A percentile compares a stretch with the other conserved stretches of the same genome.
Evolutionary conservation across 2,329 filamentous ascomycete species (phyloP).

Genomic region (Lachnellula hyalina): DNA sequence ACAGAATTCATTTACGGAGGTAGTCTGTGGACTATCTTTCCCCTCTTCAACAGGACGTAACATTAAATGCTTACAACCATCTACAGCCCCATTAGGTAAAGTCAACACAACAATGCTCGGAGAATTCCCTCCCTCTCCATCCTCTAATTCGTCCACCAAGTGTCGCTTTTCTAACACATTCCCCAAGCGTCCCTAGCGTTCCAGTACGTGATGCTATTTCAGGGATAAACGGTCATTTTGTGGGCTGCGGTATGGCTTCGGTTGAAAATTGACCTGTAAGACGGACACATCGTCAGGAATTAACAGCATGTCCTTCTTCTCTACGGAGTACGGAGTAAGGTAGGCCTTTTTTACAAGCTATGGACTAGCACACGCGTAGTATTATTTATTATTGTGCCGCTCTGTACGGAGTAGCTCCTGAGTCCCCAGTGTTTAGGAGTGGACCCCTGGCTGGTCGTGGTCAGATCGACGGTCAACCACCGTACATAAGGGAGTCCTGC

Average conservation of each 20-base stretch:
- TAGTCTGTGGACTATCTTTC: neutral
- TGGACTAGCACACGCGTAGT: too few species aligned
- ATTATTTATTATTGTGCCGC: neutral
- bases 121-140: too few species aligned
- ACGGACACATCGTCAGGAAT: neutral
- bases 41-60: neutral
- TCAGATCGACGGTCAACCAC: neutral
- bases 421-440: too few species aligned
- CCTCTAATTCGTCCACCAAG: neutral
- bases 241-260: too few species aligned
- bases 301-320: neutral
- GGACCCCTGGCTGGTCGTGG: neutral
- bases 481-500: slow-evolving; percentile 2
- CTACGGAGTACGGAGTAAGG: too few species aligned
- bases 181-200: neutral
- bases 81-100: too few species aligned
- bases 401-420: neutral
- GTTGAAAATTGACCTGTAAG: too few species aligned
- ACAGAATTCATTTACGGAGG: too few species aligned
- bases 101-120: too few species aligned
- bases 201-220: neutral
- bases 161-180: neutral
- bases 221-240: neutral
- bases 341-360: neutral
- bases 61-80: neutral